Conservation (phyloP, 495 filamentous ascomycete species). For the Trichoderma virens region DNA sequence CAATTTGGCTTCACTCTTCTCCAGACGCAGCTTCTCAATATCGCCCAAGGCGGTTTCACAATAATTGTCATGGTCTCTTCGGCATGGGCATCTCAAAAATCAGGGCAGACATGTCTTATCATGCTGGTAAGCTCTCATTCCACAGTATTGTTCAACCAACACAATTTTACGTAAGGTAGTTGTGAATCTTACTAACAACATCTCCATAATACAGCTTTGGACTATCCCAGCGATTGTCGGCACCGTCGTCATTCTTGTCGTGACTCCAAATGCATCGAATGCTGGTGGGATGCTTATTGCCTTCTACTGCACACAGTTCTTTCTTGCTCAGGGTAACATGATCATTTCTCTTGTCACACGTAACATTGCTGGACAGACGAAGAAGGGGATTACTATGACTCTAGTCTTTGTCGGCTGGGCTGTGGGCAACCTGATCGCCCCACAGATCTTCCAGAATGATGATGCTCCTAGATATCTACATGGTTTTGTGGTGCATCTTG, state of each 20-base stretch:
- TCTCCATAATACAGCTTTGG: not conserved
- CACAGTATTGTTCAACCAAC: not conserved
- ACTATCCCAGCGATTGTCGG: not conserved
- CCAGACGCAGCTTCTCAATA: slow-evolving; percentile 53
- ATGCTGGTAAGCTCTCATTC: not conserved
- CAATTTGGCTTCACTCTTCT: slow-evolving; percentile 41
- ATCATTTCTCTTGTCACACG: not conserved
- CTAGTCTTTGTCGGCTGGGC: not conserved
- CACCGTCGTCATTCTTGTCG: not conserved
- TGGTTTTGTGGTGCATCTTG: not conserved
- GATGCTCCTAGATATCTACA: not conserved
- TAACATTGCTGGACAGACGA: slow-evolving; percentile 7
- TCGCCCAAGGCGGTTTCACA: slow-evolving; percentile 46
- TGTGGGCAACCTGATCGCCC: not conserved
- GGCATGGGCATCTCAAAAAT: not conserved
- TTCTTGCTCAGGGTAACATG: not conserved
- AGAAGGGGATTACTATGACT: not conserved
- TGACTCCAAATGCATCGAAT: not conserved
- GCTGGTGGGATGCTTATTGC: not conserved
- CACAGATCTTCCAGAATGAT: not conserved
- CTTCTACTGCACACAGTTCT: not conserved
- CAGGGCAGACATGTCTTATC: not conserved
- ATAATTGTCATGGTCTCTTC: slow-evolving; percentile 32
- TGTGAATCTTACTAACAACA: no score
- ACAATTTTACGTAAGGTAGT: not conserved